A percentile compares a stretch with the other conserved stretches of the same genome.
Conservation (phyloP, 2,329 filamentous ascomycete species). For the Graphilbum sp. region DNA sequence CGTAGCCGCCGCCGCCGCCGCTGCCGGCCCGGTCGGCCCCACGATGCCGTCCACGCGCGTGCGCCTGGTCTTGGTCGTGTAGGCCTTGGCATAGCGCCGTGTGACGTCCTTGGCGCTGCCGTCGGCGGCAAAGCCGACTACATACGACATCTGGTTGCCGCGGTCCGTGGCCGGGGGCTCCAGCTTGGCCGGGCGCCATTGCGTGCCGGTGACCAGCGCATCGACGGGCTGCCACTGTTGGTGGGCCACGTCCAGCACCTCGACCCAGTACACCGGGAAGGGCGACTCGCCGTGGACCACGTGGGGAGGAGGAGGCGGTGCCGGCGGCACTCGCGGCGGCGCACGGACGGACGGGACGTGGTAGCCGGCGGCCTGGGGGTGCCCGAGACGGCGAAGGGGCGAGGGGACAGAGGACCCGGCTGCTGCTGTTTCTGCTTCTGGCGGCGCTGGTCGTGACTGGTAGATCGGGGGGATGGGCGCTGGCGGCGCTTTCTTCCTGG, state of each 20-base stretch:
- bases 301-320: slow-evolving; percentile 19
- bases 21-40: slow-evolving; percentile 4
- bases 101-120: slow-evolving; percentile 73
- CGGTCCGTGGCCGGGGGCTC: slow-evolving; percentile 70
- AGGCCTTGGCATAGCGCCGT: slow-evolving; percentile 70
- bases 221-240: slow-evolving; percentile 90
- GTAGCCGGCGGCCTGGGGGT: slow-evolving; percentile 37
- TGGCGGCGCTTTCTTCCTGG: slow-evolving; percentile 18
- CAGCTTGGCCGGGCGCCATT: slow-evolving; percentile 58
- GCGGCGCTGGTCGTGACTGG: slow-evolving; percentile 7
- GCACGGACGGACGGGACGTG: slow-evolving; percentile 25
- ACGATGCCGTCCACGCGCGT: slow-evolving; percentile 49
- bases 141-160: slow-evolving; percentile 67
- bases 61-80: slow-evolving; percentile 76
- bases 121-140: slow-evolving; percentile 70
- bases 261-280: slow-evolving; percentile 86
- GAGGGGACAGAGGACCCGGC: slow-evolving; percentile 13
- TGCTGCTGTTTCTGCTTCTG: slow-evolving; percentile 6
- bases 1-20: not conserved
- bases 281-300: slow-evolving; percentile 51
- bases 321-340: slow-evolving; percentile 9
- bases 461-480: slow-evolving; percentile 24
- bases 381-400: slow-evolving; percentile 31
- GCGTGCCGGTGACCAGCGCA: slow-evolving; percentile 61
- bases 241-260: slow-evolving; percentile 69